These are phyloP conservation scores for Metschnikowia gelsemii DNA, from an alignment of 805 yeast species.

Conservation along the genomic window DNA sequence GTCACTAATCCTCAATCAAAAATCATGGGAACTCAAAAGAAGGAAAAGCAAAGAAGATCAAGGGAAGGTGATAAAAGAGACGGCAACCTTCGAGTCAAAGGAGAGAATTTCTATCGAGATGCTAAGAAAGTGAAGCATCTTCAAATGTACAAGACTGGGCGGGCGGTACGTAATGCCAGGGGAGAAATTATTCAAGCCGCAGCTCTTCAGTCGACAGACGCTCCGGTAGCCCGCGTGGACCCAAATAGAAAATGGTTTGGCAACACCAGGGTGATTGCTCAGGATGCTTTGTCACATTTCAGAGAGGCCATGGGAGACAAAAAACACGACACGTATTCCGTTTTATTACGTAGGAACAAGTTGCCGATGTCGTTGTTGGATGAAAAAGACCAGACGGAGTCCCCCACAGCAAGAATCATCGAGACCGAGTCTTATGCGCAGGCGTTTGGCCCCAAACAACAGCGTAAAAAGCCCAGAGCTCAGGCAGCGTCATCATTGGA, in stretches of 20 bases:
- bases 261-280: slow-evolving; percentile 94
- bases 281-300: slow-evolving; percentile 91
- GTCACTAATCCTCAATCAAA: neutral
- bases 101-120: slow-evolving; percentile 95
- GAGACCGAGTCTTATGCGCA: slow-evolving; percentile 83
- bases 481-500: slow-evolving; percentile 71
- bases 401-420: slow-evolving; percentile 75
- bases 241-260: slow-evolving; percentile 98
- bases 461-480: slow-evolving; percentile 84
- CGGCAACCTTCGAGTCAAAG: slow-evolving; percentile 91
- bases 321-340: slow-evolving; percentile 79
- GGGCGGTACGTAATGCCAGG: slow-evolving; percentile 78
- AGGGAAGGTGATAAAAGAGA: slow-evolving; percentile 81
- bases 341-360: slow-evolving; percentile 81
- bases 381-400: slow-evolving; percentile 73
- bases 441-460: slow-evolving; percentile 94
- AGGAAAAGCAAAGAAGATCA: slow-evolving; percentile 82
- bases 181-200: slow-evolving; percentile 91
- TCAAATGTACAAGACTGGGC: slow-evolving; percentile 90
- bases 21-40: slow-evolving; percentile 88
- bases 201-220: slow-evolving; percentile 77
- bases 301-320: slow-evolving; percentile 91
- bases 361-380: slow-evolving; percentile 93
- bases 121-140: slow-evolving; percentile 87
- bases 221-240: slow-evolving; percentile 90